Conservation (phyloP, 2,329 filamentous ascomycete genomes). For the Penicillium psychrosexuale region DNA sequence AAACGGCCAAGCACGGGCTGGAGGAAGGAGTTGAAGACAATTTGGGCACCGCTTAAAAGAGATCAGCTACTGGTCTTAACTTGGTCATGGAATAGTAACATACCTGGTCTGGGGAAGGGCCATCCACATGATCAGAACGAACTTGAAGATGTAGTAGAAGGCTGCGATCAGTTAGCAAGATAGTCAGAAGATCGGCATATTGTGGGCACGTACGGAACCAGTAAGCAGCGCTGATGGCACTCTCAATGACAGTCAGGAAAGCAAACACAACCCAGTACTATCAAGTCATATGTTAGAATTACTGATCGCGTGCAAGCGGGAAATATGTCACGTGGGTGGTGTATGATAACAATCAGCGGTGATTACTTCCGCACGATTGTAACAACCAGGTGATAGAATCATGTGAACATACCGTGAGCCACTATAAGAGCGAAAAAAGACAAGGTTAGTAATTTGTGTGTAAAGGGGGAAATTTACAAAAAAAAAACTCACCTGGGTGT, state of each 20-base stretch:
- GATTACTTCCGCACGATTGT: slow-evolving; percentile 9
- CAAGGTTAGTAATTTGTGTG: slow-evolving; percentile 17
- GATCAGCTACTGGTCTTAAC: slow-evolving; percentile 3
- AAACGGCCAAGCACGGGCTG: slow-evolving; percentile 88
- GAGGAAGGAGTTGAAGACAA: slow-evolving; percentile 95
- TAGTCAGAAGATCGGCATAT: neutral
- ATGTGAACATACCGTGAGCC: slow-evolving; percentile 55
- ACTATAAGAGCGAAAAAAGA: slow-evolving; percentile 40
- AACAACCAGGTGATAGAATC: slow-evolving; percentile 9
- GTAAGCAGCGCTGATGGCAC: slow-evolving; percentile 64
- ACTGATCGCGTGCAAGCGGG: neutral
- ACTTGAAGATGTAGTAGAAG: slow-evolving; percentile 99
- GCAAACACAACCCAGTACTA: slow-evolving; percentile 68
- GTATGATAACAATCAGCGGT: slow-evolving; percentile 12
- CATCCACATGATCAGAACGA: slow-evolving; percentile 95
- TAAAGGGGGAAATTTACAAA: neutral
- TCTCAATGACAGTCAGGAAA: slow-evolving; percentile 65
- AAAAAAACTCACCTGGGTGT: slow-evolving; percentile 56
- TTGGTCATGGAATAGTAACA: slow-evolving; percentile 35
- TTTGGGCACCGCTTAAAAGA: slow-evolving; percentile 73
- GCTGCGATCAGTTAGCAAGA: slow-evolving; percentile 44
- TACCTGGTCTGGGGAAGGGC: slow-evolving; percentile 91
- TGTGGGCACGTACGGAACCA: slow-evolving; percentile 58
- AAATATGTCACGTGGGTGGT: slow-evolving; percentile 26
- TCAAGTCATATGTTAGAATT: slow-evolving; percentile 12